phyloP scores from a whole-genome alignment of 2,329 filamentous ascomycete genomes.

The Xylariales sp. region DNA sequence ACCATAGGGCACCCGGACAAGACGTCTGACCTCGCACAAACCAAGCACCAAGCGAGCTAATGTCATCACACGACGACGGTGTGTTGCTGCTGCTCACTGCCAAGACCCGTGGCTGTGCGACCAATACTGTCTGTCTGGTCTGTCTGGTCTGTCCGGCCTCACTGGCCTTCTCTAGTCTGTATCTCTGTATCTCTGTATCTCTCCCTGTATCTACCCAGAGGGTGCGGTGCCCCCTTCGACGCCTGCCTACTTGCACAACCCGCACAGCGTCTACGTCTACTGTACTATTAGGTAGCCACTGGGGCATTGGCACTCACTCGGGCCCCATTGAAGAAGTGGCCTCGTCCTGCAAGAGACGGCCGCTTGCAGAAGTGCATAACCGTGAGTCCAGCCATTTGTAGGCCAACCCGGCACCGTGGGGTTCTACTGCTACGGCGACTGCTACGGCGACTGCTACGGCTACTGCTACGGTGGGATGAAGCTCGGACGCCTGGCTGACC shows the following conservation, averaged over 20 bases:
- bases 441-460: background rate
- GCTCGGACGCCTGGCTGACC: slow-evolving; percentile 1
- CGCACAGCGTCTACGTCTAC: slow-evolving; percentile 12
- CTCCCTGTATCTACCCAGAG: slow-evolving; percentile 1
- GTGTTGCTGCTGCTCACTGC: slow-evolving; percentile 4
- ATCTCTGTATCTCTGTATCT: background rate
- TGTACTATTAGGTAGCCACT: too few species aligned
- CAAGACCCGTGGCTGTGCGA: slow-evolving; percentile 32
- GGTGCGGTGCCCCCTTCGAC: background rate
- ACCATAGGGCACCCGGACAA: background rate
- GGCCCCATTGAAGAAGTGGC: background rate
- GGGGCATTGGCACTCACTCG: background rate
- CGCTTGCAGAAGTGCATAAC: slow-evolving; percentile 17
- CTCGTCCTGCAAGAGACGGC: slow-evolving; percentile 21
- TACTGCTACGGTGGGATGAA: background rate
- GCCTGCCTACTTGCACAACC: slow-evolving; percentile 13
- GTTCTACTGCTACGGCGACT: background rate
- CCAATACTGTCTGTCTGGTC: slow-evolving; percentile 16
- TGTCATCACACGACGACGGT: slow-evolving; percentile 16
- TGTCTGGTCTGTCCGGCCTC: too few species aligned
- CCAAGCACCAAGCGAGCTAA: slow-evolving; percentile 10
- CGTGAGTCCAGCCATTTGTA: slow-evolving; percentile 10
- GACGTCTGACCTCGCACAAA: slow-evolving; percentile 32
- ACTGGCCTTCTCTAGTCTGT: background rate
- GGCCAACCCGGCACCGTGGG: background rate